Evolutionary conservation across 352 stramenopile species (phyloP), one percentile per base, ranked within the genome.

Genomic region (Phytopythium helicoides): DNA sequence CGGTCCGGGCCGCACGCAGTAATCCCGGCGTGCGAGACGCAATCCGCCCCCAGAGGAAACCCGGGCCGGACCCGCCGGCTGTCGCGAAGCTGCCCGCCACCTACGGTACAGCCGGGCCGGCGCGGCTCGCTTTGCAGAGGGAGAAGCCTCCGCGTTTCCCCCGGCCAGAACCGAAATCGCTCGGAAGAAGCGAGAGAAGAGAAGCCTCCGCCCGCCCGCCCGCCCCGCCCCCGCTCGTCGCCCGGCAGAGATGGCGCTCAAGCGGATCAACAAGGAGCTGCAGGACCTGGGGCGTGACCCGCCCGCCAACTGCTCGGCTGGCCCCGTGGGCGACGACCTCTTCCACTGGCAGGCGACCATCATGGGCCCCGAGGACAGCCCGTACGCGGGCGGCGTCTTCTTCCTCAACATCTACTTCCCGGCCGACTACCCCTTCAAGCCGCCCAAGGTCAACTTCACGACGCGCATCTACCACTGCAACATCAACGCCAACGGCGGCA

Each of bases 401-500:
- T 99, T 99, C 68, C 75, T 99, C 35, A 98, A 99, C 77, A 99
- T 99, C 69, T 96, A 98, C 77, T 99, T 99, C 74, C 96, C 97
- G 47, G 95, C 96, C 35, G 97, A 99, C 72, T 99, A 99, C 84
- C 97, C 97, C 40, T 99, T 99, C 81, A 99, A 99, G 86, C 96
- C 97, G 26, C 96, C 96, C 52, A 98, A 96, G 60, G 96, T 99
- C 40, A 98, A 98, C 75, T 99, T 99, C 76, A 99, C 93, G 53
- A 99, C 97, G 61, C 95, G 96, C 73, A 99, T 99, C 60, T 99
- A 99, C 73, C 97, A 99, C 76, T 99, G 95, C 80, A 99, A 99
- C 94, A 99, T 99, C 73, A 99, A 99, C 73, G 96, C 93, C 42
- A 99, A 98, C 80, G 97, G 97, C 63, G 96, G 97, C 48, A 99